Evolutionary conservation across 768 basidiomycete species (phyloP), one percentile per base, ranked within the genome.

Genomic region (Boletus sensibilis): DNA sequence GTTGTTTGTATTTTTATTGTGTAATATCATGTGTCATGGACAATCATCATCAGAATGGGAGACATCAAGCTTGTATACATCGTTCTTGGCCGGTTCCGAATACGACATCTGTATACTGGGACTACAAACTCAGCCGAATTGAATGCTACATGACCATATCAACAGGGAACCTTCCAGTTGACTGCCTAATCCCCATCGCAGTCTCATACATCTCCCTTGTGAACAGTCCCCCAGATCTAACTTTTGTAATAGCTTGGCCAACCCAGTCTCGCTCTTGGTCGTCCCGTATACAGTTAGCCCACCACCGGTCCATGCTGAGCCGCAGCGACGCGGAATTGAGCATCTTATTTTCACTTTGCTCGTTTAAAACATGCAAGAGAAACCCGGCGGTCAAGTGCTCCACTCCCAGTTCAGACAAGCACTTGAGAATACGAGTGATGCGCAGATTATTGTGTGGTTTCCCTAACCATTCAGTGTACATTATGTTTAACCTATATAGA

Each of bases 341-440:
- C 63, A 79, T 72, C 31, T 75, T 72, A 21, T 74, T 66, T 66
- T 86, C 82, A 62, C 84, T 87, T 65, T 89, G 88, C 65, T 90
- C 85, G 61, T 76, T 80, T 27, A 90, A 76, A 56, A 90, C 76
- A 64, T 87, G 85, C 42, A 90, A 75, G 42, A 91, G 64, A 61
- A 90, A 88, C 1, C 84, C 86, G 14, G 82, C 78, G 60, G 83
- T 86, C 35, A 87, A 69, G 18, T 70, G 79, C 61, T 88, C 86
- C 43, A 87, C 70, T 18, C 85, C 87, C 55, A 90, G 70, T 64
- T 88, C 87, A 20, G 87, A 88, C 23, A 90, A 70, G 60, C 82
- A 87, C 70, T 90, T 90, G 61, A 91, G 73, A 54, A 90, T 89
- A 41, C 89, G 84, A 33, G 89, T 84, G 60, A 90, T 85, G 35